These are phyloP conservation scores for Penicillium psychrosexuale DNA, from an alignment of 2,329 filamentous ascomycete genomes.

Conservation along the genomic window DNA sequence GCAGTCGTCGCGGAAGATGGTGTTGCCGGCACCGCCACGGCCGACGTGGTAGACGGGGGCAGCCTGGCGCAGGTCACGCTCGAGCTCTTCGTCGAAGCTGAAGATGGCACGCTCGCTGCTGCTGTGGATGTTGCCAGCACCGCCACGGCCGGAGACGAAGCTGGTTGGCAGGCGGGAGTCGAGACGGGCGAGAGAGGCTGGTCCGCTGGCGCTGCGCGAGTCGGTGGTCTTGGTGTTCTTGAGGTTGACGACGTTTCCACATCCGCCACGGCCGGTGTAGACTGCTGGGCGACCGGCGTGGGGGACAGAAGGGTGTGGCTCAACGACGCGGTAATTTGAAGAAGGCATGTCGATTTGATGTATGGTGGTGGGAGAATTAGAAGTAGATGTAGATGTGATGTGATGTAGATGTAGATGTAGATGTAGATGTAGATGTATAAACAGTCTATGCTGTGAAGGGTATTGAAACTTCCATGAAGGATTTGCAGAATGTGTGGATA, in stretches of 20 bases:
- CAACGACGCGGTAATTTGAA: constrained; percentile 54
- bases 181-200: constrained; percentile 52
- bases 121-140: constrained; percentile 55
- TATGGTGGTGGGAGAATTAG: constrained; percentile 5
- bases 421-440: not conserved
- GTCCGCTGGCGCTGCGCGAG: constrained; percentile 42
- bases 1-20: constrained; percentile 31
- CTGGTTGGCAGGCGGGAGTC: constrained; percentile 42
- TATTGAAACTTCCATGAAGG: constrained; percentile 5
- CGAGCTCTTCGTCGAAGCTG: constrained; percentile 65
- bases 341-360: constrained; percentile 29
- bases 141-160: constrained; percentile 52
- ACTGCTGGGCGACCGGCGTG: constrained; percentile 48
- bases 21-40: constrained; percentile 60
- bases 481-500: constrained; percentile 3
- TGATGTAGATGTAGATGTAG: not conserved
- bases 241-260: constrained; percentile 57
- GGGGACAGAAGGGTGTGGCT: constrained; percentile 60
- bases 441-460: constrained; percentile 1
- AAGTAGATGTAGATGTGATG: constrained; percentile 3
- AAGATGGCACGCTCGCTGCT: constrained; percentile 59
- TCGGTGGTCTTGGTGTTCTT: constrained; percentile 52
- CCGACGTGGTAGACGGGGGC: constrained; percentile 64
- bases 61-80: constrained; percentile 54
- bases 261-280: constrained; percentile 56